Evolutionary conservation across 2,329 filamentous ascomycete species (phyloP).

Genomic region (Pyrenochaeta sp.): DNA sequence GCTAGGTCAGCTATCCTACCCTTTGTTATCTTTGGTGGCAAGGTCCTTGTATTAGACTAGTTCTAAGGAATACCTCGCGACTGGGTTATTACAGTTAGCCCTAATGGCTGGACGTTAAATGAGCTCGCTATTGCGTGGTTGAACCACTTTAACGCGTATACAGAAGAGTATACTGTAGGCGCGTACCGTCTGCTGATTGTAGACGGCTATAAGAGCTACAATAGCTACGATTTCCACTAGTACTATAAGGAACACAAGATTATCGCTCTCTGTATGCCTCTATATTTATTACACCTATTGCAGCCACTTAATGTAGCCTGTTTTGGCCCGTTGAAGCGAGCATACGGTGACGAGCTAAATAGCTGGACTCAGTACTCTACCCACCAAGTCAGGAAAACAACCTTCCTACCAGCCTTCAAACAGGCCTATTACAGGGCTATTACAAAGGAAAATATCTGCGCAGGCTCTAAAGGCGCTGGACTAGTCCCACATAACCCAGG

Average conservation of each 20-base stretch:
- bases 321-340: slow-evolving; percentile 44
- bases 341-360: slow-evolving; percentile 36
- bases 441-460: slow-evolving; percentile 36
- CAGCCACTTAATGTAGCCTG: slow-evolving; percentile 50
- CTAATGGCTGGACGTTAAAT: not conserved
- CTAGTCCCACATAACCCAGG: slow-evolving; percentile 43
- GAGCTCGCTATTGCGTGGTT: not conserved
- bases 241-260: slow-evolving; percentile 30
- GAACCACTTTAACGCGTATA: not conserved
- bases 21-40: slow-evolving; percentile 16
- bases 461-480: slow-evolving; percentile 42
- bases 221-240: too few species aligned
- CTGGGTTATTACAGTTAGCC: slow-evolving; percentile 1
- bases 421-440: slow-evolving; percentile 33
- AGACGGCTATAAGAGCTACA: too few species aligned
- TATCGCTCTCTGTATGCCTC: slow-evolving; percentile 41
- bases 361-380: slow-evolving; percentile 30
- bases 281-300: slow-evolving; percentile 41
- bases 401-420: slow-evolving; percentile 33
- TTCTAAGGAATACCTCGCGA: too few species aligned
- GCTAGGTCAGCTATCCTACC: slow-evolving; percentile 12
- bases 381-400: slow-evolving; percentile 36
- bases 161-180: not conserved
- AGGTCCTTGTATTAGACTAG: slow-evolving; percentile 15
- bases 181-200: slow-evolving; percentile 35